phyloP scores from a whole-genome alignment of 176 grass and related monocot species.

The Canna indica region DNA sequence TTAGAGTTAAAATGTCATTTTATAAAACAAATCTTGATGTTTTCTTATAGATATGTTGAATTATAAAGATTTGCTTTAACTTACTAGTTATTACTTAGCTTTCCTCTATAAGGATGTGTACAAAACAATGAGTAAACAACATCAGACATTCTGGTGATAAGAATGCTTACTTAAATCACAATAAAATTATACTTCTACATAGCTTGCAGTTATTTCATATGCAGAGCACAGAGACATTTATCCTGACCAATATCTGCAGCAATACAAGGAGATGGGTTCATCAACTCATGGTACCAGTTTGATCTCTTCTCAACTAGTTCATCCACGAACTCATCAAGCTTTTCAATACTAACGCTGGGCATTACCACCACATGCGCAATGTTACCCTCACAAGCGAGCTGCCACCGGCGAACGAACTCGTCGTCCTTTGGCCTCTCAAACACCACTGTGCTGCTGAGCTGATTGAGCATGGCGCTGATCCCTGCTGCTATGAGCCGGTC shows the following conservation, averaged over 20 bases:
- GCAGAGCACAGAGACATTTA: conserved; percentile 45
- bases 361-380: conserved; percentile 87
- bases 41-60: too few relatives aligned
- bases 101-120: too few relatives aligned
- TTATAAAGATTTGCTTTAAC: too few relatives aligned
- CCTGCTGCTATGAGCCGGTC: conserved; percentile 39
- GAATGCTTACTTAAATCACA: background rate
- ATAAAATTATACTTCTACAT: too few relatives aligned
- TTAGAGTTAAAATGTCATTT: too few relatives aligned
- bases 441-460: conserved; percentile 69
- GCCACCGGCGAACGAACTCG: conserved; percentile 72
- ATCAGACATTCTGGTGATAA: too few relatives aligned
- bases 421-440: conserved; percentile 73
- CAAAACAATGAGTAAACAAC: too few relatives aligned
- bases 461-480: conserved; percentile 59
- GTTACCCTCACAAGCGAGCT: conserved; percentile 60
- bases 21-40: too few relatives aligned
- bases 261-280: conserved; percentile 34
- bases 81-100: too few relatives aligned
- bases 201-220: conserved; percentile 24
- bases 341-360: conserved; percentile 69
- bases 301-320: conserved; percentile 41
- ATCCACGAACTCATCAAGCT: conserved; percentile 56
- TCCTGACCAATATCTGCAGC: conserved; percentile 35
- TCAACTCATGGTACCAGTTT: conserved; percentile 45